Base-by-base conservation (phyloP, 768 basidiomycete species). In the Tylopilus felleus region DNA sequence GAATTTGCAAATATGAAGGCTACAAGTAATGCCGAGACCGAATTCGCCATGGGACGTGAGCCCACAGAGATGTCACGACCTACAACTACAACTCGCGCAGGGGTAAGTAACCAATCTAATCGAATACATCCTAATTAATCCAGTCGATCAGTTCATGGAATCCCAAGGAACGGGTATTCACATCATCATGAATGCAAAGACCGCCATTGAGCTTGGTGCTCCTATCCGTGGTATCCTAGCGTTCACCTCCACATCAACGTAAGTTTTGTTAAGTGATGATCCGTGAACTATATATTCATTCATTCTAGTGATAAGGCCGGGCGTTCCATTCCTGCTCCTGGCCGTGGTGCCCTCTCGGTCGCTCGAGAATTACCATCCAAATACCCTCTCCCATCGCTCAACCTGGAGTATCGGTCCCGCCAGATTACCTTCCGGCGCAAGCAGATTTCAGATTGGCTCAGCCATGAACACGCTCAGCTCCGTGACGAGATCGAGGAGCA, bases 1-100 rank as follows among this genome's bases (percentile, higher is more conserved):
- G 96, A 99, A 72, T 99, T 99, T 73, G 97, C 94, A 47, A 98
- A 98, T 78, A 99, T 99, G 97, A 97, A 98, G 74, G 97, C 97
- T 1, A 99, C 97, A 6, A 93, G 90, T 74, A 98, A 96, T 66
- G 88, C 95, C 1, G 92, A 94, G 72, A 92, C 92, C 28, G 97
- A 99, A 71, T 91, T 98, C 66, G 96, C 95, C 4, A 97, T 97
- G 90, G 97, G 97, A 57, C 94, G 97, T 61, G 97, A 99, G 72
- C 95, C 97, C 7, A 93, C 91, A 36, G 97, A 99, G 72, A 95
- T 98, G 90, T 99, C 97, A 43, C 88, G 97, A 53, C 97, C 97
- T 16, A 89, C 96, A 10, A 98, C 96, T 1, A 90, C 88, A 10
- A 98, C 96, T 60, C 92, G 97, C 68, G 82, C 94, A 65, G 97